Evolutionary conservation across 2,329 filamentous ascomycete species (phyloP).

Genomic region (Diaporthe aspalathi): DNA sequence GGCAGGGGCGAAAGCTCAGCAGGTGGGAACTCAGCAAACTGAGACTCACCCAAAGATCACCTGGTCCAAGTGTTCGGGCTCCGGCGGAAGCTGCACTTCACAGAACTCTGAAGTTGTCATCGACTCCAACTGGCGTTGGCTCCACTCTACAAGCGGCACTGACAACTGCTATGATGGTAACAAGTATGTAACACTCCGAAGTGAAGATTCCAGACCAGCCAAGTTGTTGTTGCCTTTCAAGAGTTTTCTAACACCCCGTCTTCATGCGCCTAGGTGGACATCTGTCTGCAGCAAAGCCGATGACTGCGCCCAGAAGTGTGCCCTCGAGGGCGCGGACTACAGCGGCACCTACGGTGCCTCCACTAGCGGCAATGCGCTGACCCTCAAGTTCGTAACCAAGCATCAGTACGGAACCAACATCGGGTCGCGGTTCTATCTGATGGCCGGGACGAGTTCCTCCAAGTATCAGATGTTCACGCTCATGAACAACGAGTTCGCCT

Average conservation of each 20-base stretch:
- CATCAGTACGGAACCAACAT: slow-evolving; percentile 50
- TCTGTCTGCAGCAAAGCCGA: slow-evolving; percentile 59
- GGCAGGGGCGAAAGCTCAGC: slow-evolving; percentile 51
- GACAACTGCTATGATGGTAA: slow-evolving; percentile 55
- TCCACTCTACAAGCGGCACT: slow-evolving; percentile 55
- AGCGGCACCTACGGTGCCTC: slow-evolving; percentile 57
- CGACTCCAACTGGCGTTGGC: slow-evolving; percentile 64
- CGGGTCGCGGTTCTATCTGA: slow-evolving; percentile 63
- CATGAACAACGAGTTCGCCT: slow-evolving; percentile 29
- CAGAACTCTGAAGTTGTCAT: slow-evolving; percentile 56
- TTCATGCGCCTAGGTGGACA: slow-evolving; percentile 52
- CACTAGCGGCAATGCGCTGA: slow-evolving; percentile 56
- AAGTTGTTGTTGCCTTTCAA: slow-evolving; percentile 46
- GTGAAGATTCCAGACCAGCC: slow-evolving; percentile 52
- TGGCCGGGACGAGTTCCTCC: slow-evolving; percentile 56
- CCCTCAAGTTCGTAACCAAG: slow-evolving; percentile 61
- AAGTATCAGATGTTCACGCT: slow-evolving; percentile 61
- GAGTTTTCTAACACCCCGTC: slow-evolving; percentile 37
- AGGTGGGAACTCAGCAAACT: slow-evolving; percentile 50
- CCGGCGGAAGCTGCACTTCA: slow-evolving; percentile 54
- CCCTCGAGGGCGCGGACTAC: slow-evolving; percentile 57
- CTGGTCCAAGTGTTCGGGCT: slow-evolving; percentile 55
- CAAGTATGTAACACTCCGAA: slow-evolving; percentile 50
- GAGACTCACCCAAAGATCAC: slow-evolving; percentile 57
- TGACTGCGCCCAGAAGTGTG: slow-evolving; percentile 50